A percentile compares a stretch with the other conserved stretches of the same genome.
These are phyloP conservation scores for Trebouxia sp. DNA, from an alignment of 139 green algal genomes.

Conservation along the genomic window DNA sequence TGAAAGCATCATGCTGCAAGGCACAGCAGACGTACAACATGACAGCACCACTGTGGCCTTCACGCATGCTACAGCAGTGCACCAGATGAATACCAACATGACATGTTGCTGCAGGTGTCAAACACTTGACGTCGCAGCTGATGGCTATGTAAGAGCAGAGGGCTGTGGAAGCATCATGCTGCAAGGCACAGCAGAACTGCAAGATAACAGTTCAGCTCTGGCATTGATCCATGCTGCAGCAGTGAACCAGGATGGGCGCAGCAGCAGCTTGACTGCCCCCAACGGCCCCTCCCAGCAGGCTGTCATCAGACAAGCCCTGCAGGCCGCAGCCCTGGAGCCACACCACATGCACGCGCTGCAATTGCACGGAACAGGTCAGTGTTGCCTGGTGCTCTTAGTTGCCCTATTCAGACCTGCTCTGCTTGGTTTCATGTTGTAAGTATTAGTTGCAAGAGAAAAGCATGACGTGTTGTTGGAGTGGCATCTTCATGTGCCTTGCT, in stretches of 20 bases:
- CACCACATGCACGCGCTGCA: constrained; percentile 46
- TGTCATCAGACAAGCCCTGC: constrained; percentile 46
- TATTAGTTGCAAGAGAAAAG: no score
- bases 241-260: constrained; percentile 73
- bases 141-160: constrained; percentile 60
- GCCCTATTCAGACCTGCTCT: no score
- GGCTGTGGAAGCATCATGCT: constrained; percentile 46
- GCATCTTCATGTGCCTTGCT: no score
- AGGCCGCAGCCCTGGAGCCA: constrained; percentile 40
- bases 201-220: background rate
- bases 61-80: background rate
- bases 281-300: constrained; percentile 65
- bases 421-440: no score
- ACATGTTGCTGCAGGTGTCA: constrained; percentile 70
- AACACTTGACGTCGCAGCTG: constrained; percentile 73
- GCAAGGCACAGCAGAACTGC: background rate
- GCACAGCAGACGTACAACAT: background rate
- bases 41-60: no score
- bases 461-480: no score
- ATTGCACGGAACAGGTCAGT: constrained; percentile 81
- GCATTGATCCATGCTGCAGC: constrained; percentile 25
- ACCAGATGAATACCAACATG: background rate
- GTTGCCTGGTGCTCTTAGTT: no score
- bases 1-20: constrained; percentile 42
- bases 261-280: constrained; percentile 68